A percentile compares a stretch with the other conserved stretches of the same genome.
phyloP scores from a whole-genome alignment of 305 asterid genomes.

The Caryopteris hybrid region DNA sequence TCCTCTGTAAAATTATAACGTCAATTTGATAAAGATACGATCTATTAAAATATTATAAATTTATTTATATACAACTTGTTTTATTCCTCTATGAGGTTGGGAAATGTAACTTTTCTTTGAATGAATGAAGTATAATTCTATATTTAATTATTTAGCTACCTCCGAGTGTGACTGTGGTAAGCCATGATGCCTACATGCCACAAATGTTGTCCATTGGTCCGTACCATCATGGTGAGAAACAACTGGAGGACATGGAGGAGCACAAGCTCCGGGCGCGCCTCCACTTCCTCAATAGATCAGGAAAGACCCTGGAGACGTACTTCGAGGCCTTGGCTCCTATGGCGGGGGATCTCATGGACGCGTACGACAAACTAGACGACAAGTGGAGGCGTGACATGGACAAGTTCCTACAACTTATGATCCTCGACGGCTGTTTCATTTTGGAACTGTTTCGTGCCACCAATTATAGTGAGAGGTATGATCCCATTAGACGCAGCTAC shows the following conservation, averaged over 20 bases:
- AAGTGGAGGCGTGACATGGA: background rate
- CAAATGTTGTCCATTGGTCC: background rate
- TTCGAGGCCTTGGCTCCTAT: background rate
- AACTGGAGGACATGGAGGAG: background rate
- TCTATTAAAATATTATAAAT: no score
- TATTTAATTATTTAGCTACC: no score
- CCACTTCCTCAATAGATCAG: background rate
- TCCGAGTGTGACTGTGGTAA: no score
- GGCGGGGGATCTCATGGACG: background rate
- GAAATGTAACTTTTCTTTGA: no score
- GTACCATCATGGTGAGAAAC: background rate
- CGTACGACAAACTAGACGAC: background rate
- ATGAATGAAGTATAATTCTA: no score
- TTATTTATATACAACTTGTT: no score
- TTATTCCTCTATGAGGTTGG: no score
- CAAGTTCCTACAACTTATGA: background rate
- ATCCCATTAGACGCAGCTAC: background rate
- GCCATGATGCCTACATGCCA: background rate
- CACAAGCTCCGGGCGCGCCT: background rate
- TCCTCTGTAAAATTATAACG: no score
- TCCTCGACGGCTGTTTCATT: conserved; percentile 11
- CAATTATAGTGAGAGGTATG: no score
- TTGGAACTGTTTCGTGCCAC: background rate
- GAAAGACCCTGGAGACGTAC: background rate
- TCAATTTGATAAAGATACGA: no score